Evolutionary conservation across 2,329 filamentous ascomycete species (phyloP), one percentile per base, ranked within the genome.

Genomic region (Venturia pyrina): DNA sequence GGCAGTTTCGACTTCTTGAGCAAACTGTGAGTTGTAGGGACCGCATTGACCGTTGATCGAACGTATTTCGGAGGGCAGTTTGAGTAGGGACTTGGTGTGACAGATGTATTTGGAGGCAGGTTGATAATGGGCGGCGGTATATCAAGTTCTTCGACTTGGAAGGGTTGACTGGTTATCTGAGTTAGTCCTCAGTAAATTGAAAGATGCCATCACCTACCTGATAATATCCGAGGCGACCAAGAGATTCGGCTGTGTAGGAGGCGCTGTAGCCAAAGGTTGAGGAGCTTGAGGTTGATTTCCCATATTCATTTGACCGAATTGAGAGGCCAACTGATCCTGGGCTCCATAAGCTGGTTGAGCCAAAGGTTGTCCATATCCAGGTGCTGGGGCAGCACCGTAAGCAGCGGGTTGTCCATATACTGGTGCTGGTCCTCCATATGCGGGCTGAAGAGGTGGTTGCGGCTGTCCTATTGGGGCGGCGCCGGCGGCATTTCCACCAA

Each of bases 1-100:
- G 95, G 95, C 67, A 99, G 83, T 77, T 93, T 95, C 66, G 93
- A 96, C 81, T 98, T 98, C 81, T 98, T 99, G 67, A 99, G 84
- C 34, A 98, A 83, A 24, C 90, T 95, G 77, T 96, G 87, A 67
- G 91, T 97, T 28, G 92, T 96, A 2, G 95, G 95, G 56, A 97
- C 88, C 34, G 91, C 91, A 76, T 98, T 98, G 69, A 99, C 80
- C 6, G 95, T 98, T 24, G 95, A 98, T 71, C 95, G 90, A 69
- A 98, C 88, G 76, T 96, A 99, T 81, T 96, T 96, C 32, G 93
- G 85, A 65, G 91, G 87, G 80, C 93, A 96, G 78, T 98, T 99
- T 68, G 95, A 88, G 75, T 90, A 83, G 59, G 91, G 90, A 57
- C 95, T 98, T 66, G 92, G 90, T 28, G 93, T 98, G 66, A 96